Conservation (phyloP, 2,329 filamentous ascomycete species). For the Penicillium vulpinum region DNA sequence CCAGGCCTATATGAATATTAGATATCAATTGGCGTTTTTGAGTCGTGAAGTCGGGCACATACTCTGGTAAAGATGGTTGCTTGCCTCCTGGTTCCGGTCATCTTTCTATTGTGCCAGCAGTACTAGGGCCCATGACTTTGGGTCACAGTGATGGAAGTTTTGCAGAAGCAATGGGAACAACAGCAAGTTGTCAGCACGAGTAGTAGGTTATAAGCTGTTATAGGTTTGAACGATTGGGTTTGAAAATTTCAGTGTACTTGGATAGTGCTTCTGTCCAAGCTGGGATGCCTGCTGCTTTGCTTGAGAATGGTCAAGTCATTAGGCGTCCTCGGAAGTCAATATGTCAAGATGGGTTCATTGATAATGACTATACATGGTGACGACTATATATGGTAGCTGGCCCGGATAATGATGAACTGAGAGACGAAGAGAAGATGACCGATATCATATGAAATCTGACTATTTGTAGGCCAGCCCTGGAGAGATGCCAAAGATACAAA, state of each 20-base stretch:
- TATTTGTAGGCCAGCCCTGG: not conserved
- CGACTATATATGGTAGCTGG: not conserved
- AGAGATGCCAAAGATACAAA: not conserved
- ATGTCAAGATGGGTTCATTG: too few relatives aligned
- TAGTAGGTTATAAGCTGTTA: not conserved
- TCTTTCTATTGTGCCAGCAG: not conserved
- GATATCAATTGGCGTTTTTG: not conserved
- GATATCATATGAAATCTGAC: not conserved
- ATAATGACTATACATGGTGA: too few relatives aligned
- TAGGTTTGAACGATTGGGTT: not conserved
- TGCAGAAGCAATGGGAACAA: not conserved
- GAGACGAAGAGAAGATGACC: not conserved
- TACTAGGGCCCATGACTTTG: too few relatives aligned
- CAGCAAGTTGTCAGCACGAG: too few relatives aligned
- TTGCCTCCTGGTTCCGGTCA: not conserved
- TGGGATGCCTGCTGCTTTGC: not conserved
- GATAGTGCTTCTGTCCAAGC: not conserved
- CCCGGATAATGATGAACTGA: too few relatives aligned
- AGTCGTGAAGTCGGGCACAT: not conserved
- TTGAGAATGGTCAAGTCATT: too few relatives aligned
- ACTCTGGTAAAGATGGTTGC: too few relatives aligned
- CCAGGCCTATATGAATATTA: too few relatives aligned
- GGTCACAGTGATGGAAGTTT: not conserved
- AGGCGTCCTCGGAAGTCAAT: fast-evolving
- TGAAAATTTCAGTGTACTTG: not conserved